Conservation (phyloP, 2,329 filamentous ascomycete species). For the Ampelomyces quisqualis region DNA sequence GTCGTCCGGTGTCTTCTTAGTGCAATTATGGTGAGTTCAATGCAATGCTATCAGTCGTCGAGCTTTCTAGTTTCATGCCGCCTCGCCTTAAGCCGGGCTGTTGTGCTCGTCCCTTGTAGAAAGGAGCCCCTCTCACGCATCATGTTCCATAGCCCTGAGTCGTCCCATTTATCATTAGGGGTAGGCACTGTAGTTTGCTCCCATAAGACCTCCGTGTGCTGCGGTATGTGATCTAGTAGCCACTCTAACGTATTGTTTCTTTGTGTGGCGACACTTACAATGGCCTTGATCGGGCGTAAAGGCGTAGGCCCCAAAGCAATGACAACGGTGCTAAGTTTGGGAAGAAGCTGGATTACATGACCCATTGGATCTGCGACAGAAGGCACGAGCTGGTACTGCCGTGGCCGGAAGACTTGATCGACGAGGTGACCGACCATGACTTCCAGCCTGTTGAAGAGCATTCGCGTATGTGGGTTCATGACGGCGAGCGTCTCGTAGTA, state of each 20-base stretch:
- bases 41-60: no score
- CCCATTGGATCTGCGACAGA: conserved; percentile 7
- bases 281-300: neutral
- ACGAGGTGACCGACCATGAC: conserved; percentile 12
- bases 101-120: neutral
- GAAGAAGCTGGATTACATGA: conserved; percentile 10
- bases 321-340: conserved; percentile 7
- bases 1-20: no score
- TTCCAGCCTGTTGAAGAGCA: conserved; percentile 14
- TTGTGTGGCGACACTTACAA: conserved; percentile 1
- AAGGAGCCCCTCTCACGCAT: neutral
- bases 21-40: no score
- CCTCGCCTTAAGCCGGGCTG: neutral
- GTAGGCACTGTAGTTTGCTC: neutral
- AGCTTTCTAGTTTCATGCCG: neutral
- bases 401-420: conserved; percentile 1
- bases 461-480: conserved; percentile 9
- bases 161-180: neutral
- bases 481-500: conserved; percentile 7
- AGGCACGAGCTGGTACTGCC: conserved; percentile 1
- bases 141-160: neutral
- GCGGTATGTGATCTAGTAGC: conserved; percentile 5
- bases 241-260: conserved; percentile 4
- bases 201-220: conserved; percentile 3
- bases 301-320: conserved; percentile 5